A percentile compares a stretch with the other conserved stretches of the same genome.
phyloP scores from a whole-genome alignment of 768 basidiomycete species.

The Psilocybe cyanescens region DNA sequence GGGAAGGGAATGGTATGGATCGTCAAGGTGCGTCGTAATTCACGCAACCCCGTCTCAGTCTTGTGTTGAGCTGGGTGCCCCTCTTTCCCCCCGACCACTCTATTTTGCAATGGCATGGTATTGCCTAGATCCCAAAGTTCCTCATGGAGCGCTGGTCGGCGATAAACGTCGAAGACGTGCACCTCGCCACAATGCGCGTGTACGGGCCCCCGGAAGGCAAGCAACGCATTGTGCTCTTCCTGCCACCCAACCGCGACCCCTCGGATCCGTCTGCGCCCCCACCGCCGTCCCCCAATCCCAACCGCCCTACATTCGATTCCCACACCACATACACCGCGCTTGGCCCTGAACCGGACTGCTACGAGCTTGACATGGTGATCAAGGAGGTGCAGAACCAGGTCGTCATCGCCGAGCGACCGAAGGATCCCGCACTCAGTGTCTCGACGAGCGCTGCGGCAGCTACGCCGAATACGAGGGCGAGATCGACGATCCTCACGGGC shows the following conservation, averaged over 20 bases:
- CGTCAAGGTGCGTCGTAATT: constrained; percentile 65
- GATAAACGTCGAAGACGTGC: constrained; percentile 72
- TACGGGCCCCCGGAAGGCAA: constrained; percentile 50
- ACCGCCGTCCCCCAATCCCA: constrained; percentile 23
- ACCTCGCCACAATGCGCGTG: constrained; percentile 85
- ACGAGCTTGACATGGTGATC: constrained; percentile 89
- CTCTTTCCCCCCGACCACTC: constrained; percentile 6
- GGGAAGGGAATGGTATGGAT: constrained; percentile 82
- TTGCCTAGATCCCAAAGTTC: constrained; percentile 77
- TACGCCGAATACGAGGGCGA: constrained; percentile 59
- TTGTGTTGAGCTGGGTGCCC: background rate
- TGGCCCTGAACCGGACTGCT: constrained; percentile 63
- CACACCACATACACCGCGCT: constrained; percentile 34
- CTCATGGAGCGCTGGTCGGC: constrained; percentile 87
- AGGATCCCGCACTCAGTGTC: constrained; percentile 50
- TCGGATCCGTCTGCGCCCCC: constrained; percentile 26
- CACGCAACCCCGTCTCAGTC: background rate
- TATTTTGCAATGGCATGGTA: background rate
- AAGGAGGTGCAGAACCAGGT: constrained; percentile 85
- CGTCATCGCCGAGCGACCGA: constrained; percentile 83
- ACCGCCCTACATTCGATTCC: constrained; percentile 42
- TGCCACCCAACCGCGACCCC: constrained; percentile 61
- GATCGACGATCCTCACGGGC: constrained; percentile 80
- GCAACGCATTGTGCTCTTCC: constrained; percentile 66
- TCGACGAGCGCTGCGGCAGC: constrained; percentile 40